These are phyloP conservation scores for Neoascochyta sp. DNA, from an alignment of 2,329 filamentous ascomycete species.

Conservation along the genomic window DNA sequence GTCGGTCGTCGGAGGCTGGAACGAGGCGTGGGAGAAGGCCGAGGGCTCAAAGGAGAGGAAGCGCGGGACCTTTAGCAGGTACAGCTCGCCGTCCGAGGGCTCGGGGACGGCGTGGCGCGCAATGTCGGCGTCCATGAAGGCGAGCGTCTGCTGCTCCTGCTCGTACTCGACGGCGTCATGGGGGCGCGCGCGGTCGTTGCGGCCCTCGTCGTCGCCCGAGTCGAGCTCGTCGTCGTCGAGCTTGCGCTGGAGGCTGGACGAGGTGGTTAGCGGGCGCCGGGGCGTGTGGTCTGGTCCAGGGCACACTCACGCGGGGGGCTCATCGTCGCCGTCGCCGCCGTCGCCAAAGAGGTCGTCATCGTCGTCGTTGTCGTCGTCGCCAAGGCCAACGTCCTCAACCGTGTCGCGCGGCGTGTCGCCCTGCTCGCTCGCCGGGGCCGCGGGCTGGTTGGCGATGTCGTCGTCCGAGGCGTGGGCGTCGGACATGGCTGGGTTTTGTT, in stretches of 20 bases:
- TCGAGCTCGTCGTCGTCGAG: constrained; percentile 62
- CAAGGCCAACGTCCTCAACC: constrained; percentile 30
- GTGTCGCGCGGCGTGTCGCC: constrained; percentile 28
- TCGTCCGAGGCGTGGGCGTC: constrained; percentile 36
- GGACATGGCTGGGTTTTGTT: constrained; percentile 33
- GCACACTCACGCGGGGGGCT: constrained; percentile 27
- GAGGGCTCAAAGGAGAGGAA: constrained; percentile 69
- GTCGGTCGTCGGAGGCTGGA: constrained; percentile 60
- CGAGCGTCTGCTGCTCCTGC: constrained; percentile 54
- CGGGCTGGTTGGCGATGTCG: constrained; percentile 31
- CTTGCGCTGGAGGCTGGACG: constrained; percentile 41
- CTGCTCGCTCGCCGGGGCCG: constrained; percentile 30
- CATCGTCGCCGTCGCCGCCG: constrained; percentile 35
- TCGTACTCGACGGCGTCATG: constrained; percentile 48
- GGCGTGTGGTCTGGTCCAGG: constrained; percentile 15
- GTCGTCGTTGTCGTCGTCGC: constrained; percentile 28
- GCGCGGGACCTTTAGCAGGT: constrained; percentile 66
- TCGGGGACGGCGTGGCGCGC: constrained; percentile 68
- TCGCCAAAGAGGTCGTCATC: constrained; percentile 49
- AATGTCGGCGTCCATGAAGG: constrained; percentile 60
- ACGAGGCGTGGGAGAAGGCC: constrained; percentile 63
- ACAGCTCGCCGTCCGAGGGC: constrained; percentile 68
- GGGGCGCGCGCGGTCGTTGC: constrained; percentile 56
- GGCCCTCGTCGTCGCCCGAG: constrained; percentile 59
- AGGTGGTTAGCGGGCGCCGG: constrained; percentile 4